These are phyloP conservation scores for Xylaria sp. DNA, from an alignment of 2,329 filamentous ascomycete genomes.

Conservation along the genomic window DNA sequence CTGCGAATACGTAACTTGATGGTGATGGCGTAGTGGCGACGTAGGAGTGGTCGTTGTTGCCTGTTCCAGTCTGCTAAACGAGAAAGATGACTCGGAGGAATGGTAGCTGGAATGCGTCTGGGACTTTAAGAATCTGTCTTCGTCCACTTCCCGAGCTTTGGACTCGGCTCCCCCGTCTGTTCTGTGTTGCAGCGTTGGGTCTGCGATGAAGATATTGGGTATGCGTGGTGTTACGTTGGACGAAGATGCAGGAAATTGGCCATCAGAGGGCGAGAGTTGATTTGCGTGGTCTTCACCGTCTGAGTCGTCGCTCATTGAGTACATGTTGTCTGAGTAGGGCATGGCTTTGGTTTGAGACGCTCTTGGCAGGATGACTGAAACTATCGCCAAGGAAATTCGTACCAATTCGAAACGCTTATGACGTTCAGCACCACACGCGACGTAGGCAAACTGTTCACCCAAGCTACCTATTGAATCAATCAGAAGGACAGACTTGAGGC, in stretches of 20 bases:
- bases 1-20: conserved; percentile 41
- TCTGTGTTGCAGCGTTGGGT: conserved; percentile 57
- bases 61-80: conserved; percentile 35
- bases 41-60: conserved; percentile 29
- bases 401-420: conserved; percentile 43
- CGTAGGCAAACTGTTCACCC: conserved; percentile 17
- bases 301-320: conserved; percentile 53
- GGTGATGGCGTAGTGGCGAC: conserved; percentile 30
- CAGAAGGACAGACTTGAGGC: background rate
- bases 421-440: conserved; percentile 38
- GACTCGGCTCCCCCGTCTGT: conserved; percentile 50
- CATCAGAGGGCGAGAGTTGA: conserved; percentile 62
- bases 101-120: conserved; percentile 16
- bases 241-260: conserved; percentile 61
- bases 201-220: conserved; percentile 61
- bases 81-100: conserved; percentile 35
- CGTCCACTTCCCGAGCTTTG: conserved; percentile 59
- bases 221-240: conserved; percentile 56
- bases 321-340: conserved; percentile 62
- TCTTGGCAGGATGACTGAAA: conserved; percentile 45
- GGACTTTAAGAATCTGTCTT: conserved; percentile 54
- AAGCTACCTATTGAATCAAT: conserved; percentile 21
- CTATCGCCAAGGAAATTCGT: conserved; percentile 46
- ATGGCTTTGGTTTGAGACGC: conserved; percentile 52
- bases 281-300: conserved; percentile 51